Base-by-base conservation (phyloP, 768 basidiomycete species). In the Macrocybe gigantea region DNA sequence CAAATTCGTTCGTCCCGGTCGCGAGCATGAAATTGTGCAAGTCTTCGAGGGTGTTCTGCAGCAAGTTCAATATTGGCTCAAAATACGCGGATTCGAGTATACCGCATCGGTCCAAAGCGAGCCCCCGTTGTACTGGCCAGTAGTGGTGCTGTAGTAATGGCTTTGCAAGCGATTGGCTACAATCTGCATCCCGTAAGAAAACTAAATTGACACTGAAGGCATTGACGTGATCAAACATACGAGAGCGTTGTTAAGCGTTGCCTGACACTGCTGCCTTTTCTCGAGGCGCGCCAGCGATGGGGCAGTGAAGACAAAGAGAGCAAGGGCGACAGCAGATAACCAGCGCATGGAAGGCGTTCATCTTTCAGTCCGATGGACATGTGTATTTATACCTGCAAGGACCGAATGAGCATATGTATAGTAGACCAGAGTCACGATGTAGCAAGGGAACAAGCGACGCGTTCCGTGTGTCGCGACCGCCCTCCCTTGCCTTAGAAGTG, bases 1-100 rank as follows among this genome's bases (percentile, higher is more conserved):
- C 51, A 40, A 68, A 80, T 11, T 71, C 60, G 48, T 75, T 56
- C 3, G 62, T 65, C 10, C 67, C 69, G 5, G 72, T 72, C 9
- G 69, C 72, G 9, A 80, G 68, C 79, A 80, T 80, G 44, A 80
- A 60, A 58, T 78, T 80, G 53, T 80, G 76, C 10, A 80, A 57
- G 52, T 80, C 78, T 54, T 80, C 79, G 31, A 79, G 53, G 5
- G 78, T 68, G 52, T 80, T 81, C 79, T 80, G 41, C 14, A 22
- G 22, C 22, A 22, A 22, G 37, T 35, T 38, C 14, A 38, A 11
- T 33, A 22, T 6, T 13, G 15, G 30, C 36, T 38, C 49, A 10
- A 22, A 36, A 37, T 10, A 38, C 44, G 15, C 7, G 7, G 30
- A 33, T 38, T 22, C 30, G 36, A 22, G 56, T 69, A n/a, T 49